phyloP scores from a whole-genome alignment of 805 yeast genomes.

The Saccharomycopsis malanga region DNA sequence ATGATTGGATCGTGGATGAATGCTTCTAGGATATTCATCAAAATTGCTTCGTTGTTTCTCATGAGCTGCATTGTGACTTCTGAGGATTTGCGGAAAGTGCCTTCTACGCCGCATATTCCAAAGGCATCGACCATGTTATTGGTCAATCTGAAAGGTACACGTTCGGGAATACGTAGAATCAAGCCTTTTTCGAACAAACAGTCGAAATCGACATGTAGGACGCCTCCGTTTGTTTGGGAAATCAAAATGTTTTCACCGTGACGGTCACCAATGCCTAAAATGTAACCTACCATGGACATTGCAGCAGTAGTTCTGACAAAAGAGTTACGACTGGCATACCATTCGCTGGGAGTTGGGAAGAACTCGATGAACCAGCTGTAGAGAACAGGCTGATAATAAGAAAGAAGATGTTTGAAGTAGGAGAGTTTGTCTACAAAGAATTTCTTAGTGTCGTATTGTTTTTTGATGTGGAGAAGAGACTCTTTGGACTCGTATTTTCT shows the following conservation, averaged over 20 bases:
- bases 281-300: conserved; percentile 95
- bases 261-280: conserved; percentile 91
- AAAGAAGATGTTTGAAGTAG: conserved; percentile 30
- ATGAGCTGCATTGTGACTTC: conserved; percentile 74
- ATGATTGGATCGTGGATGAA: conserved; percentile 88
- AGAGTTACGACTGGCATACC: conserved; percentile 74
- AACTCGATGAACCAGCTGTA: conserved; percentile 83
- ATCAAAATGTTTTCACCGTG: conserved; percentile 89
- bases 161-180: conserved; percentile 76
- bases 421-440: conserved; percentile 30
- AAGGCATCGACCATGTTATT: conserved; percentile 79
- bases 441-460: conserved; percentile 25
- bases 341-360: conserved; percentile 81
- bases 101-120: conserved; percentile 86
- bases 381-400: conserved; percentile 57
- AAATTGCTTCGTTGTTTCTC: conserved; percentile 70
- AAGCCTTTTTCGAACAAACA: conserved; percentile 82
- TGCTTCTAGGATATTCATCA: conserved; percentile 88
- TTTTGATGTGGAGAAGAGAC: conserved; percentile 27
- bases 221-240: conserved; percentile 64
- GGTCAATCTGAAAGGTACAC: conserved; percentile 90
- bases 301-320: conserved; percentile 83
- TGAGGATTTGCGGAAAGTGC: conserved; percentile 76
- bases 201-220: conserved; percentile 93
- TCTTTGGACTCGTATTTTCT: conserved; percentile 37